These are phyloP conservation scores for Alternaria arborescens DNA, from an alignment of 2,329 filamentous ascomycete species.

Conservation along the genomic window DNA sequence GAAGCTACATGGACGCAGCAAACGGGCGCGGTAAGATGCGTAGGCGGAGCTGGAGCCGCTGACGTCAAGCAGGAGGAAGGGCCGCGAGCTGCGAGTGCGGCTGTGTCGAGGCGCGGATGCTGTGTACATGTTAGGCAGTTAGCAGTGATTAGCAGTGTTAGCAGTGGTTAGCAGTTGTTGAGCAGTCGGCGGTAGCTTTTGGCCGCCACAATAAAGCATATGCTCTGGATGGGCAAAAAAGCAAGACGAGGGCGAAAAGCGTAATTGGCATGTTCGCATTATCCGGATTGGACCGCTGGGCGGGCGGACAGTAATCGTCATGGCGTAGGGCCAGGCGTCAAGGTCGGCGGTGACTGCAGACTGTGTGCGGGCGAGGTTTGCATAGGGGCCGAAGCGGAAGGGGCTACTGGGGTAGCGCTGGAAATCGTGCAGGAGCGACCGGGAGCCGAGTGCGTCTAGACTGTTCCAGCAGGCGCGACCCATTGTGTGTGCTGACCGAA, in stretches of 20 bases:
- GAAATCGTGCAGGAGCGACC: slow-evolving; percentile 25
- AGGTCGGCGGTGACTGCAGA: slow-evolving; percentile 10
- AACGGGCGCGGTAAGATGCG: neutral
- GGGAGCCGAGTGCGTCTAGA: slow-evolving; percentile 30
- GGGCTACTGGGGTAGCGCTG: slow-evolving; percentile 25
- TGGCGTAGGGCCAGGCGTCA: slow-evolving; percentile 11
- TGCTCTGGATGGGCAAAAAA: slow-evolving; percentile 3
- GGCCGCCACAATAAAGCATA: slow-evolving; percentile 10
- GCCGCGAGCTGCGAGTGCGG: neutral
- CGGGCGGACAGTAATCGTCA: slow-evolving; percentile 1
- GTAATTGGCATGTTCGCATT: slow-evolving; percentile 10
- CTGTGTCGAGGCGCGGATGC: neutral
- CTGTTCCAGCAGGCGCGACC: slow-evolving; percentile 29
- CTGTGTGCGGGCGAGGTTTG: slow-evolving; percentile 16
- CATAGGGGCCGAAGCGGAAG: slow-evolving; percentile 24
- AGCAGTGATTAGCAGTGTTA: too few relatives aligned
- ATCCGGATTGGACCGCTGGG: neutral
- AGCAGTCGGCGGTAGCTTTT: neutral
- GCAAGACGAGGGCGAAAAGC: slow-evolving; percentile 9
- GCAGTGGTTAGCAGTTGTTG: neutral
- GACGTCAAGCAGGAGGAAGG: slow-evolving; percentile 14
- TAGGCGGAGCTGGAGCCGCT: slow-evolving; percentile 12
- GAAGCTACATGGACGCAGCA: neutral
- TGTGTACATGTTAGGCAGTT: neutral
- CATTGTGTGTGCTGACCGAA: slow-evolving; percentile 17